A percentile compares a stretch with the other conserved stretches of the same genome.
phyloP scores from a whole-genome alignment of 371 early-diverging fungal species.

The Syncephalastrum monosporum region DNA sequence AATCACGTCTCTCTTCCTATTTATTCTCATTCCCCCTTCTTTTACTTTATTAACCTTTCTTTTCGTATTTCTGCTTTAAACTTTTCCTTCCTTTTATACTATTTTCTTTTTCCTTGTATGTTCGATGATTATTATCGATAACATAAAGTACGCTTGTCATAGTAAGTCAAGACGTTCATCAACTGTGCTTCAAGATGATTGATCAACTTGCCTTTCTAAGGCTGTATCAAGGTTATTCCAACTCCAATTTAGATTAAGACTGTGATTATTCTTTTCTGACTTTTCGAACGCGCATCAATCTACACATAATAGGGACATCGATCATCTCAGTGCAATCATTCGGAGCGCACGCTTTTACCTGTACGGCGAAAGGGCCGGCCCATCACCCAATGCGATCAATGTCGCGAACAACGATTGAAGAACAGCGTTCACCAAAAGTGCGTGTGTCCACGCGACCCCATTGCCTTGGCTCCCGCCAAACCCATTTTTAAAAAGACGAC shows the following conservation, averaged over 20 bases:
- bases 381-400: constrained; percentile 19
- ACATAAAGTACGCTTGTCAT: constrained; percentile 11
- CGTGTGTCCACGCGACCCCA: constrained; percentile 6
- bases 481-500: not conserved
- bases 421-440: constrained; percentile 21
- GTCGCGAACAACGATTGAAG: constrained; percentile 19
- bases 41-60: too few species aligned
- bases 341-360: constrained; percentile 14
- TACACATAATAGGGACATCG: constrained; percentile 14
- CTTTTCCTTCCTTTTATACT: not conserved
- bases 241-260: not conserved
- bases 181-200: not conserved
- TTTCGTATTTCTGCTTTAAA: not conserved
- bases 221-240: constrained; percentile 10
- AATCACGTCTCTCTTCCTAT: too few species aligned
- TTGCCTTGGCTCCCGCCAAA: too few species aligned
- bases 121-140: constrained; percentile 13
- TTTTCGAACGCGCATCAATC: not conserved
- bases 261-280: not conserved
- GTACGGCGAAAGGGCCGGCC: constrained; percentile 25
- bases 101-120: not conserved
- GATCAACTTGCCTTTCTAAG: not conserved
- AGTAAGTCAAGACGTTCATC: constrained; percentile 4
- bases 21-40: too few species aligned
- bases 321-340: constrained; percentile 17